Evolutionary conservation across 495 filamentous ascomycete species (phyloP).

Genomic region (Aspergillus cavernicola): DNA sequence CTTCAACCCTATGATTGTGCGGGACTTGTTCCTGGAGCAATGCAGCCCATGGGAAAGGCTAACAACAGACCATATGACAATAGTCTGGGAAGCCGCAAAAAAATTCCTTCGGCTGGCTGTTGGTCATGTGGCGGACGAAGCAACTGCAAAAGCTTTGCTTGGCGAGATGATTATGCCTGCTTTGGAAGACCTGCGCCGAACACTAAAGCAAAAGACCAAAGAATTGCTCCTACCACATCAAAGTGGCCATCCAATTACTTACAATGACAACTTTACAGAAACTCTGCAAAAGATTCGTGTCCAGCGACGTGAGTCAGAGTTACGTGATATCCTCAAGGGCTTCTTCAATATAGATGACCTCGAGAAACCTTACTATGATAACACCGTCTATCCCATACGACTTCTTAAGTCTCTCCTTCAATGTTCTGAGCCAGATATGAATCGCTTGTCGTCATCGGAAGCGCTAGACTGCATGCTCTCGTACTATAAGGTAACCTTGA

Average conservation of each 20-base stretch:
- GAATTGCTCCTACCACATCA: conserved; percentile 24
- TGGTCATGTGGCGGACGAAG: conserved; percentile 31
- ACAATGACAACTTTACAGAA: conserved; percentile 55
- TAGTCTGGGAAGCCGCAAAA: conserved; percentile 33
- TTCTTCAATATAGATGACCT: conserved; percentile 19
- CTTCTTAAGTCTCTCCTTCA: background rate
- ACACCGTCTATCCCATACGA: background rate
- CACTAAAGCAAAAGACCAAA: conserved; percentile 22
- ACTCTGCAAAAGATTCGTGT: conserved; percentile 38
- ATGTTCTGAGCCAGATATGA: background rate
- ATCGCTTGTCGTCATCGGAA: conserved; percentile 16
- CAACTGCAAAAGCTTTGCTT: conserved; percentile 37
- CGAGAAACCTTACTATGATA: conserved; percentile 5
- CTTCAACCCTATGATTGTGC: conserved; percentile 48
- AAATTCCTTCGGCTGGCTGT: conserved; percentile 33
- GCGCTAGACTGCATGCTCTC: conserved; percentile 18
- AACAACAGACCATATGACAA: conserved; percentile 29
- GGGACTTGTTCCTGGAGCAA: conserved; percentile 50
- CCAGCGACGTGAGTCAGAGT: conserved; percentile 23
- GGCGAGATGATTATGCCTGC: conserved; percentile 38
- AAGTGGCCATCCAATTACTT: conserved; percentile 46
- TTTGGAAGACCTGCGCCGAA: conserved; percentile 22
- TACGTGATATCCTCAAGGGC: conserved; percentile 9
- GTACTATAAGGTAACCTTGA: conserved; percentile 28
- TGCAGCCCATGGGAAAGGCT: conserved; percentile 43